Percentiles rank a stretch among this genome's conserved stretches.
Conservation (phyloP, 2,329 filamentous ascomycete genomes). For the Talaromyces albobiverticillius region DNA sequence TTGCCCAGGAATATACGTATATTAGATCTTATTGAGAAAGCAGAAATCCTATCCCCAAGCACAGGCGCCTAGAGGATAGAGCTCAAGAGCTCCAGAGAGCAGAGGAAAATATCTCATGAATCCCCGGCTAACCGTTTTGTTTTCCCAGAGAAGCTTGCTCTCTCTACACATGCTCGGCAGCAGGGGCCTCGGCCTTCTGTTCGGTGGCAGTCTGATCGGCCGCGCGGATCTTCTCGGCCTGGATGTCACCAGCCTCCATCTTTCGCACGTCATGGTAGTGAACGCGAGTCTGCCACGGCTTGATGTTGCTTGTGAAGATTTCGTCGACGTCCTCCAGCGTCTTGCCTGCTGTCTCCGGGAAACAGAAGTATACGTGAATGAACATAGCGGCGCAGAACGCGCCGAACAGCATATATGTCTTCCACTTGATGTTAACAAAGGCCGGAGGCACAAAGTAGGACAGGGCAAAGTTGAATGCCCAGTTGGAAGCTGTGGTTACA, state of each 20-base stretch:
- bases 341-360: constrained; percentile 29
- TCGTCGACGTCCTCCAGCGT: constrained; percentile 29
- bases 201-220: no score
- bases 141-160: no score
- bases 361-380: constrained; percentile 24
- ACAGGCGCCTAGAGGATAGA: no score
- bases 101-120: no score
- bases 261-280: neutral
- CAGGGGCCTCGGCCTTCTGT: no score
- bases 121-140: no score
- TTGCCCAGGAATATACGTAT: no score
- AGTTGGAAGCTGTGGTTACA: constrained; percentile 35
- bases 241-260: neutral
- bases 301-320: constrained; percentile 30
- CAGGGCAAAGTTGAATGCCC: constrained; percentile 33
- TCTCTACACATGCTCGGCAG: no score
- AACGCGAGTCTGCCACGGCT: constrained; percentile 35
- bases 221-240: neutral
- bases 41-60: no score
- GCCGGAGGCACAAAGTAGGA: constrained; percentile 26
- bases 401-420: constrained; percentile 23
- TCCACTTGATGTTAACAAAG: constrained; percentile 27
- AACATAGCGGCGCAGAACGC: constrained; percentile 21
- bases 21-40: no score
- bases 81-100: no score